Evolutionary conservation across 805 yeast species (phyloP), one percentile per base, ranked within the genome.

Genomic region (Wickerhamomyces queroliae): DNA sequence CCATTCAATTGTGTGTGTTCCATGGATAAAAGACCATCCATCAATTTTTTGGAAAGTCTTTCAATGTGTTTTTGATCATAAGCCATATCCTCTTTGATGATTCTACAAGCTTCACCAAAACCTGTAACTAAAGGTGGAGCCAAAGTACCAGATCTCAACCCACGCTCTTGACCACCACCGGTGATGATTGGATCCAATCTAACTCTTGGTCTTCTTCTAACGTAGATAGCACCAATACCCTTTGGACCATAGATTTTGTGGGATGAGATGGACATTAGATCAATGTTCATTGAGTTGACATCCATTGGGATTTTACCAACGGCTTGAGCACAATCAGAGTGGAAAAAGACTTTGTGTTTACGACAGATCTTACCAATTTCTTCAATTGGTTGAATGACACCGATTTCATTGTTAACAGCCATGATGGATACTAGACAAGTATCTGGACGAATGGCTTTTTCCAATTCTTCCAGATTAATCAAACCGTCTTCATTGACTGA

Each of bases 91-190:
- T 70, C 65, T 39, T 61, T 62, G 74, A 88, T 83, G 45, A 93
- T 63, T 57, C 96, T 75, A 31, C 96, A 93, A 24, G 99, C 99
- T 65, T 93, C 98, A 46, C 99, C 99, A 61, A 93, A 88, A 0
- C 99, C 99, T 26, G 89, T 82, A 31, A 91, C 86, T 56, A 89
- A 72, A 18, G 98, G 95, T n/a, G 99, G 95, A 4, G 99, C 90
- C 58, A 93, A 74, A 22, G 99, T 93, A 45, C 99, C 99, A 5
- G 96, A 85, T 66, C 99, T 77, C 55, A 93, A 71, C 43, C 99
- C 99, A 70, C 99, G 83, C 69, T 93, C 99, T 69, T 93, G 99
- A 38, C 99, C 99, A 66, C 99, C 99, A 49, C 99, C 99, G 44
- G 89, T 83, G 50, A 93, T 85, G 40, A 93, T 70, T 18, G 99